Evolutionary conservation across 345 rosid species (phyloP).

Genomic region (Populus alba): DNA sequence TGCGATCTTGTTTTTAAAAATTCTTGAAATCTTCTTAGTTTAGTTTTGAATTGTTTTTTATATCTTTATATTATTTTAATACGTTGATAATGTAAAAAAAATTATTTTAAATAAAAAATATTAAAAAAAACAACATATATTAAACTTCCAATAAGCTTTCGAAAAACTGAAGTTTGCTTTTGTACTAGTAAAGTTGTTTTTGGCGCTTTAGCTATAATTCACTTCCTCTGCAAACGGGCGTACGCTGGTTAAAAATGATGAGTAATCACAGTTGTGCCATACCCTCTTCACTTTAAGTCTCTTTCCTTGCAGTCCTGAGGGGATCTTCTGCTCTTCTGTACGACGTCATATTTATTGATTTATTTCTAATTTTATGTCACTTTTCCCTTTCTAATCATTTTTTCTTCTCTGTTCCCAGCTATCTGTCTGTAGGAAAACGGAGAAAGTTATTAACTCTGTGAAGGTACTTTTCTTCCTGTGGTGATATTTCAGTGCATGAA

Average conservation of each 20-base stretch:
- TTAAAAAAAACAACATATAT: too few species aligned
- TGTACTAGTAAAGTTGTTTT: not conserved
- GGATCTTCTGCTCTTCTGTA: conserved; percentile 27
- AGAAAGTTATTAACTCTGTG: not conserved
- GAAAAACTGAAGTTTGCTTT: conserved; percentile 17
- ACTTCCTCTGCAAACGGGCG: conserved; percentile 15
- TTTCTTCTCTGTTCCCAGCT: conserved; percentile 15
- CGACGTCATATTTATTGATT: conserved; percentile 10
- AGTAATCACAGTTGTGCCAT: not conserved
- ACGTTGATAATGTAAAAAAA: too few species aligned
- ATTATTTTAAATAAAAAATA: too few species aligned
- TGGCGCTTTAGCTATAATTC: not conserved
- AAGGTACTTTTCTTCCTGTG: not conserved
- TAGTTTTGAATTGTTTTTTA: too few species aligned
- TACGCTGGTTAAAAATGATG: conserved; percentile 16
- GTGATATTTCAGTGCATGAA: too few species aligned
- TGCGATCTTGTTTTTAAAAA: too few species aligned
- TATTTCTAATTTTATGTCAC: conserved; percentile 23
- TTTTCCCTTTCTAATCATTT: conserved; percentile 19
- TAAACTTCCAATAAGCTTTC: too few species aligned
- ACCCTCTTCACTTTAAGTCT: not conserved
- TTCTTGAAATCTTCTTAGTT: too few species aligned
- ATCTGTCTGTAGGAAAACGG: conserved; percentile 16
- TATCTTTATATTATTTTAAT: too few species aligned
- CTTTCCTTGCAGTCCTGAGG: not conserved